Evolutionary conservation across 2,329 filamentous ascomycete species (phyloP), one percentile per base, ranked within the genome.

Genomic region (Pezicula radicicola): DNA sequence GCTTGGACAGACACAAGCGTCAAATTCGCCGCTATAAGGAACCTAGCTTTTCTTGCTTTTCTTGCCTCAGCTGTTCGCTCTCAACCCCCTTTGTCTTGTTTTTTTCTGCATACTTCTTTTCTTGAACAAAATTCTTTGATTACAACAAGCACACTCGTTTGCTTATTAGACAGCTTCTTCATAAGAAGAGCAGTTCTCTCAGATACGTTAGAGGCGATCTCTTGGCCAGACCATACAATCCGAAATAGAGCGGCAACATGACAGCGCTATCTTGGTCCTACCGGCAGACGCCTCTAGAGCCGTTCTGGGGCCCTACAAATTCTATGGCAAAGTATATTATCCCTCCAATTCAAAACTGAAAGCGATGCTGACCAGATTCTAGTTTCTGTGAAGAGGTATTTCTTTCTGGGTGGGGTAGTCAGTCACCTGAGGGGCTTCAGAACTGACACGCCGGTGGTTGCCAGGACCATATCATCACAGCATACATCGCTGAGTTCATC

Each of bases 401-500:
- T 13, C 15, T 41, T 37, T 15, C 35, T 35, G 5, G 10, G 25
- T 16, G 41, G 21, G 5, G 3, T 35, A 15, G 25, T 12, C 33
- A 30, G 16, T 48, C 13, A 30, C 28, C 3, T 30, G 28, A 30
- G n/a, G 10, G 28, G 10, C 8, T 9, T 30, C 8, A 5, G 28
- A 30, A 19, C 12, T 48, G 21, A 47, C 39, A 46, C 41, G 8
- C 48, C 10, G 40, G 35, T 35, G 42, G 25, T 33, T 18, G 41
- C 25, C 35, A 84, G 68, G 80, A 84, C 61, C 83, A 79, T 57
- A 74, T 71, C 49, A 64, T 81, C 48, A 77, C 75, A 2, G 60
- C 64, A 3, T 80, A 80, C 58, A 68, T 80, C 45, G 78, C 74
- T 30, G 78, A 81, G 56, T 76, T 80, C 54, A 66, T 80, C 52